Evolutionary conservation across 176 grass and related monocot genomes (phyloP).

Genomic region (Ensete ventricosum): DNA sequence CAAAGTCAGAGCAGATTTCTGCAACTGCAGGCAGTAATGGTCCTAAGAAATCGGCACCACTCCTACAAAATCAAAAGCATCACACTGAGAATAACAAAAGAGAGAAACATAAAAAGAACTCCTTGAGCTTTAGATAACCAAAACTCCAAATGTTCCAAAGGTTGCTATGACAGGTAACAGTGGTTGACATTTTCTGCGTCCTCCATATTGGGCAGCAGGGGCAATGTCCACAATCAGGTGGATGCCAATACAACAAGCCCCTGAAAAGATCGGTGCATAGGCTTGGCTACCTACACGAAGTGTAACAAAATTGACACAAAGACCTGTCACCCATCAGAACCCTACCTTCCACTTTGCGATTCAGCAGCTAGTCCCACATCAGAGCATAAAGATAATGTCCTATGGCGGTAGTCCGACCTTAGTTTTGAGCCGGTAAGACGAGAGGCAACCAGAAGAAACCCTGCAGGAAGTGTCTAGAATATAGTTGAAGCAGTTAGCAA

Average conservation of each 20-base stretch:
- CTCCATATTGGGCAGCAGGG: no score
- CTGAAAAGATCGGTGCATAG: neutral
- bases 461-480: constrained; percentile 95
- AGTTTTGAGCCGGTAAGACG: constrained; percentile 80
- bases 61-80: constrained; percentile 51
- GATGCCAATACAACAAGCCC: neutral
- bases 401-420: constrained; percentile 87
- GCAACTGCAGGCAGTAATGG: constrained; percentile 89
- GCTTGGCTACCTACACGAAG: neutral
- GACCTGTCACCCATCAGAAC: neutral
- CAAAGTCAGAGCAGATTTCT: constrained; percentile 98
- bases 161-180: neutral
- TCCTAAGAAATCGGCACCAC: constrained; percentile 96
- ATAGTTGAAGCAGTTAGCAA: constrained; percentile 48
- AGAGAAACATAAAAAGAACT: constrained; percentile 4
- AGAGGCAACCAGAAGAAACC: constrained; percentile 87
- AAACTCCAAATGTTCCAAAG: neutral
- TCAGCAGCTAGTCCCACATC: constrained; percentile 97
- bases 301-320: neutral
- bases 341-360: constrained; percentile 85
- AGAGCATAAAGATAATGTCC: constrained; percentile 90
- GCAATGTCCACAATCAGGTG: neutral
- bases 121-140: neutral
- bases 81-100: constrained; percentile 10
- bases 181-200: neutral